These are phyloP conservation scores for Sporothrix euskadiensis DNA, from an alignment of 2,329 filamentous ascomycete species.

Conservation along the genomic window DNA sequence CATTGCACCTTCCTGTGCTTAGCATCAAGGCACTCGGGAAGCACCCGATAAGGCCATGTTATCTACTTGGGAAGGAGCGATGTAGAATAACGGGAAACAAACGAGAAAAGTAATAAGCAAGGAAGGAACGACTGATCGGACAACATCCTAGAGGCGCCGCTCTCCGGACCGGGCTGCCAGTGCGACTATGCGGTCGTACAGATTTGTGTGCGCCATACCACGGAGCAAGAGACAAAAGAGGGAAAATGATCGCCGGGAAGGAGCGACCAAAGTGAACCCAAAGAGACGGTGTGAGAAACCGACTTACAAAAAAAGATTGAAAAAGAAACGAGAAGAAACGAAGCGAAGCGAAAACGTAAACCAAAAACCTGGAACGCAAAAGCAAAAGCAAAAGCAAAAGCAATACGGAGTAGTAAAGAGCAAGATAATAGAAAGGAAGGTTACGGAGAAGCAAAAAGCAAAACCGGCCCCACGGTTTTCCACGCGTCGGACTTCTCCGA, in stretches of 20 bases:
- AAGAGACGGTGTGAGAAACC: neutral
- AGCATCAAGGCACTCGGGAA: neutral
- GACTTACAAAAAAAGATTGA: neutral
- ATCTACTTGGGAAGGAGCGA: neutral
- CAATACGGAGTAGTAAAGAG: neutral
- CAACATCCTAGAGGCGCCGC: neutral
- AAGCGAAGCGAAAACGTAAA: neutral
- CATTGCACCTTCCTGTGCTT: neutral
- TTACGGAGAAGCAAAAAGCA: neutral
- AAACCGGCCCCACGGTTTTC: neutral
- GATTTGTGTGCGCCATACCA: neutral
- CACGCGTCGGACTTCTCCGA: conserved; percentile 4
- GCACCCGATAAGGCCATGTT: neutral
- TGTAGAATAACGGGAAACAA: neutral
- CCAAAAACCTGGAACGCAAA: neutral
- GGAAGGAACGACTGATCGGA: neutral
- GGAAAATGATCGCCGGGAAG: neutral
- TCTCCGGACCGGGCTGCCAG: neutral
- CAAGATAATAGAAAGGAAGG: neutral
- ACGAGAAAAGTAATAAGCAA: neutral
- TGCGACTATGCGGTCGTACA: neutral
- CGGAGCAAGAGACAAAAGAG: neutral
- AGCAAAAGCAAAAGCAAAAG: neutral
- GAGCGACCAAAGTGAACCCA: neutral
- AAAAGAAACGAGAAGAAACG: neutral